Evolutionary conservation across 805 yeast species (phyloP).

Genomic region (Candida sithepensis): DNA sequence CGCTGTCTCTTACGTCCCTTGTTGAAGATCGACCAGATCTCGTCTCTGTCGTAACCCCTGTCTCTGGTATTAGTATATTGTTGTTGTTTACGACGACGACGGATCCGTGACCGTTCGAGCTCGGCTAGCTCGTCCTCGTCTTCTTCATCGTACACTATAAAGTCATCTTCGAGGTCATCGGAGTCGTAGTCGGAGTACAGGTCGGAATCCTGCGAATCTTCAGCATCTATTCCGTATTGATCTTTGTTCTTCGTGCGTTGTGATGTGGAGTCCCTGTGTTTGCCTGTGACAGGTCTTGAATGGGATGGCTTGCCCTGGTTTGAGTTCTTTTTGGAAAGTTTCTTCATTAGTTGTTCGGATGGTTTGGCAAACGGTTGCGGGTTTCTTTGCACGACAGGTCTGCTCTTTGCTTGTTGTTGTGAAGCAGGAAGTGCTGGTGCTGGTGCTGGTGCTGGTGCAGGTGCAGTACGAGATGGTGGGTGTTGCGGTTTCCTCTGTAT

Average conservation of each 20-base stretch:
- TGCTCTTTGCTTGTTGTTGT: no score
- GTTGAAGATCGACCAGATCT: slow-evolving; percentile 85
- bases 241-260: slow-evolving; percentile 14
- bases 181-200: slow-evolving; percentile 31
- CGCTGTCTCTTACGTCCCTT: slow-evolving; percentile 36
- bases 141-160: slow-evolving; percentile 43
- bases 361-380: slow-evolving; percentile 46
- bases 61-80: background rate
- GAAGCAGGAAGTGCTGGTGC: background rate
- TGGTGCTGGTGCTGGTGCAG: slow-evolving; percentile 8
- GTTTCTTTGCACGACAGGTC: background rate
- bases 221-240: slow-evolving; percentile 29
- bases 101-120: slow-evolving; percentile 23
- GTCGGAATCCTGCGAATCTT: slow-evolving; percentile 7
- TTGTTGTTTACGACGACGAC: slow-evolving; percentile 19
- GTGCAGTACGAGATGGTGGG: background rate
- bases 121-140: slow-evolving; percentile 36
- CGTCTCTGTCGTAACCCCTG: slow-evolving; percentile 70
- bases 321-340: slow-evolving; percentile 33
- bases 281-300: background rate
- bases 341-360: slow-evolving; percentile 48
- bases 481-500: no score
- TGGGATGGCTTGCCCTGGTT: slow-evolving; percentile 1
- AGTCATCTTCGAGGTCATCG: slow-evolving; percentile 39
- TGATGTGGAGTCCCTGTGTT: background rate